Evolutionary conservation across 2,329 filamentous ascomycete species (phyloP).

Genomic region (Fusarium virguliforme): DNA sequence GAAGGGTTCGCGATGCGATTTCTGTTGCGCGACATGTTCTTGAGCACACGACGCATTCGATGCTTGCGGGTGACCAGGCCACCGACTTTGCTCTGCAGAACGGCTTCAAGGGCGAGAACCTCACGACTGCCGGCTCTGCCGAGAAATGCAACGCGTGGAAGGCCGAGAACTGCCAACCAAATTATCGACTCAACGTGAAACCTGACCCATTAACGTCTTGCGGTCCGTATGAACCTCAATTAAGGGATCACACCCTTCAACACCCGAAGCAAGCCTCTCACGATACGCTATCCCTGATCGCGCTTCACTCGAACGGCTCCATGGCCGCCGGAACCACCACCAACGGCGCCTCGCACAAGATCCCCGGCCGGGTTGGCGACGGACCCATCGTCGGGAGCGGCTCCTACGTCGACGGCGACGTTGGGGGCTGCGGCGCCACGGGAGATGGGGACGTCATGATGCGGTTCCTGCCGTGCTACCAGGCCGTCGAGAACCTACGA

Average conservation of each 20-base stretch:
- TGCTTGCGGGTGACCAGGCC: slow-evolving; percentile 68
- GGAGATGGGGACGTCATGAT: slow-evolving; percentile 73
- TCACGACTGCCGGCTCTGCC: slow-evolving; percentile 61
- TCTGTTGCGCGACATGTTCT: slow-evolving; percentile 67
- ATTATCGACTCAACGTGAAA: slow-evolving; percentile 65
- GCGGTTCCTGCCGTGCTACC: slow-evolving; percentile 71
- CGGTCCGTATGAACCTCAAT: slow-evolving; percentile 63
- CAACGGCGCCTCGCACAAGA: slow-evolving; percentile 69
- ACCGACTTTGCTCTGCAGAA: slow-evolving; percentile 68
- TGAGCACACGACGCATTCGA: slow-evolving; percentile 66
- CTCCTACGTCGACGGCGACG: slow-evolving; percentile 69
- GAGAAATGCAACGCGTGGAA: slow-evolving; percentile 63
- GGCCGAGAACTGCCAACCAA: slow-evolving; percentile 63
- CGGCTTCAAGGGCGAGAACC: slow-evolving; percentile 64
- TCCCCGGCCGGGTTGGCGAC: slow-evolving; percentile 71
- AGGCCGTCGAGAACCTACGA: slow-evolving; percentile 69
- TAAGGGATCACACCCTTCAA: not conserved
- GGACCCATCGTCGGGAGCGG: slow-evolving; percentile 70
- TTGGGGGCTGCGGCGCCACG: slow-evolving; percentile 70
- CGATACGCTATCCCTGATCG: slow-evolving; percentile 70
- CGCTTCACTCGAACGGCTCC: slow-evolving; percentile 59
- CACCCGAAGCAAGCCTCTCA: slow-evolving; percentile 56
- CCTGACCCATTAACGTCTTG: slow-evolving; percentile 62
- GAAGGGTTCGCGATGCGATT: slow-evolving; percentile 65
- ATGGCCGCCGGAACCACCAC: slow-evolving; percentile 72